Conservation (phyloP, 257 asterid genomes). For the Penstemon barbatus region DNA sequence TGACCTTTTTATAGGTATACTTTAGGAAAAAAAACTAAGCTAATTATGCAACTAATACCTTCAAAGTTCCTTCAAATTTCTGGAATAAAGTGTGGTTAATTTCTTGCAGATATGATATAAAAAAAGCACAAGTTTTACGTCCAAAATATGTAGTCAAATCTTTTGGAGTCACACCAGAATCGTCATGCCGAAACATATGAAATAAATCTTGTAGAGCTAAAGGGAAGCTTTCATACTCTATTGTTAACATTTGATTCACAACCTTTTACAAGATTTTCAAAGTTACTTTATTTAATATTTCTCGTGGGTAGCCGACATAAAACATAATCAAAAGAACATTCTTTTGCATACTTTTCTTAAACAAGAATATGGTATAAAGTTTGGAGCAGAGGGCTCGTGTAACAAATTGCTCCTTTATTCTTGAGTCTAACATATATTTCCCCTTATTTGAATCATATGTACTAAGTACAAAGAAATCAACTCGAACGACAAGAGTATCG, state of each 20-base stretch:
- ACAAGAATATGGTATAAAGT: conserved; percentile 88
- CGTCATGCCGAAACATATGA: conserved; percentile 84
- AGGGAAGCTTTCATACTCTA: conserved; percentile 98
- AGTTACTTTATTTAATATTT: conserved; percentile 30
- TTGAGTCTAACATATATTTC: conserved; percentile 93
- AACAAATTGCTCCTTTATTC: conserved; percentile 99
- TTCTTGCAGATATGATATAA: conserved; percentile 93
- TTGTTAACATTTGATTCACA: conserved; percentile 98
- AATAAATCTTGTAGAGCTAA: conserved; percentile 85
- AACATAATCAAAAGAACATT: conserved; percentile 21
- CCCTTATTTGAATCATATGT: conserved; percentile 96
- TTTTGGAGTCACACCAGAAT: conserved; percentile 85
- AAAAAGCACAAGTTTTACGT: conserved; percentile 90
- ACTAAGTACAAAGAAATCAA: conserved; percentile 94
- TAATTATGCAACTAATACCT: conserved; percentile 43
- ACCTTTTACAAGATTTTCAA: conserved; percentile 54
- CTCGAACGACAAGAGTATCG: conserved; percentile 79
- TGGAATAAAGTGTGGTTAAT: conserved; percentile 84
- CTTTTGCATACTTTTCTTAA: conserved; percentile 71
- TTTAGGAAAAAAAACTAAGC: neutral
- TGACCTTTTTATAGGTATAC: conserved; percentile 13
- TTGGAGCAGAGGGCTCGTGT: conserved; percentile 95
- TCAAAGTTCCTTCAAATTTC: conserved; percentile 94
- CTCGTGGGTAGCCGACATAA: conserved; percentile 14
- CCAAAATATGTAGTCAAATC: conserved; percentile 91